Conservation (phyloP, 257 asterid species). For the Eustoma russellianum region DNA sequence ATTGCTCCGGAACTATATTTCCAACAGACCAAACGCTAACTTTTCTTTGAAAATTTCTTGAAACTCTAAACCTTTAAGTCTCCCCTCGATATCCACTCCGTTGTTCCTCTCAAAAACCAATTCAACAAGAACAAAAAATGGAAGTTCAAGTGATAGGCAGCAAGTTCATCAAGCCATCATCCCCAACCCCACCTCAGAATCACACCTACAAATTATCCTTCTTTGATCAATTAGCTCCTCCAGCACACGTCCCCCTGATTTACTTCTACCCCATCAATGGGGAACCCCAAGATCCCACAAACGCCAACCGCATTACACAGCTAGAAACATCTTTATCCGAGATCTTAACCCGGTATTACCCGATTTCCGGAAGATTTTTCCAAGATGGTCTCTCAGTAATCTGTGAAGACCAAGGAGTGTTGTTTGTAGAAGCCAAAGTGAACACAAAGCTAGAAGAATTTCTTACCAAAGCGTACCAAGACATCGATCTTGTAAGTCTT, state of each 20-base stretch:
- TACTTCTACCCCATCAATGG: neutral
- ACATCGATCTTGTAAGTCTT: constrained; percentile 3
- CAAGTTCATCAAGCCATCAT: constrained; percentile 3
- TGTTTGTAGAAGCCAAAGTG: neutral
- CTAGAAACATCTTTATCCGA: constrained; percentile 8
- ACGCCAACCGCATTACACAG: neutral
- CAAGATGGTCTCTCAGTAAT: constrained; percentile 2
- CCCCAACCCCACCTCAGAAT: neutral
- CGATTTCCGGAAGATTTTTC: constrained; percentile 8
- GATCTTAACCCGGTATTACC: constrained; percentile 3
- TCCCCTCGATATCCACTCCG: too few species aligned
- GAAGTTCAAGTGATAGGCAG: neutral
- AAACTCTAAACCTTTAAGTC: too few species aligned
- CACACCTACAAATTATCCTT: constrained; percentile 2
- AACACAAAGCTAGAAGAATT: constrained; percentile 1
- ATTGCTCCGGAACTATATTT: too few species aligned
- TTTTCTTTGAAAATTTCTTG: too few species aligned
- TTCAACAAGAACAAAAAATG: neutral
- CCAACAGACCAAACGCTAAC: too few species aligned
- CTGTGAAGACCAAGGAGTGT: constrained; percentile 10
- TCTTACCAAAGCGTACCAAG: neutral
- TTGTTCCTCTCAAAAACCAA: too few species aligned
- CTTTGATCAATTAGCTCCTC: constrained; percentile 7
- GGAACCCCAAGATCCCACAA: neutral
- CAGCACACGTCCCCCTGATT: neutral